Evolutionary conservation across 371 early-diverging fungal genomes (phyloP).

Genomic region (Parasitella parasitica): DNA sequence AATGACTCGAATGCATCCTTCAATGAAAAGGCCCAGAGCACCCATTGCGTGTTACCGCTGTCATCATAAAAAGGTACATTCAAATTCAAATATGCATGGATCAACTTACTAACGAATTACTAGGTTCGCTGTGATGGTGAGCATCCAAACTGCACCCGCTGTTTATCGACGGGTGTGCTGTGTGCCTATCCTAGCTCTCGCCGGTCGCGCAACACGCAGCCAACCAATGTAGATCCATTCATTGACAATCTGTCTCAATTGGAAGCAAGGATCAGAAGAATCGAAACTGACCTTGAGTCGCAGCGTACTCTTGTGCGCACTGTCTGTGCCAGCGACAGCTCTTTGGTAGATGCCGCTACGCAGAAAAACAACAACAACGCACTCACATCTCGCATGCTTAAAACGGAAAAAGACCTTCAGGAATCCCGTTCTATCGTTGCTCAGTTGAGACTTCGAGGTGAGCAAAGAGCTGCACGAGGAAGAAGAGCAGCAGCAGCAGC

Average conservation of each 20-base stretch:
- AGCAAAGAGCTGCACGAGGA: constrained; percentile 34
- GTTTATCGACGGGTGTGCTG: constrained; percentile 33
- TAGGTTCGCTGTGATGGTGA: constrained; percentile 46
- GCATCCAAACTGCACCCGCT: constrained; percentile 45
- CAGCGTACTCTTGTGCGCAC: constrained; percentile 18
- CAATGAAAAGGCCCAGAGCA: constrained; percentile 37
- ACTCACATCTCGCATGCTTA: constrained; percentile 21
- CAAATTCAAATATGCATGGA: not conserved
- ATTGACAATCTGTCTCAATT: constrained; percentile 43
- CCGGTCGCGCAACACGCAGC: constrained; percentile 48
- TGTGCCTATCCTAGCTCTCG: constrained; percentile 49
- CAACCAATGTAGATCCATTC: constrained; percentile 41
- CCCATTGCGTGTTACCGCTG: constrained; percentile 45
- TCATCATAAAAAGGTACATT: constrained; percentile 45
- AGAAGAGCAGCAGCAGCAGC: constrained; percentile 23
- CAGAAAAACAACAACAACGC: not conserved
- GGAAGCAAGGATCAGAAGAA: constrained; percentile 33
- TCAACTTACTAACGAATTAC: not conserved
- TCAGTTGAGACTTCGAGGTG: constrained; percentile 31
- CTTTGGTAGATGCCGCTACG: not conserved
- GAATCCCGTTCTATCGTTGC: constrained; percentile 43
- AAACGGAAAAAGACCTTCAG: constrained; percentile 39
- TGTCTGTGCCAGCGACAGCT: constrained; percentile 4
- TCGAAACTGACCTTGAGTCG: constrained; percentile 37
- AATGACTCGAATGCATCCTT: constrained; percentile 25